phyloP scores from a whole-genome alignment of 306 rosid genomes.

The Pyrus communis region DNA sequence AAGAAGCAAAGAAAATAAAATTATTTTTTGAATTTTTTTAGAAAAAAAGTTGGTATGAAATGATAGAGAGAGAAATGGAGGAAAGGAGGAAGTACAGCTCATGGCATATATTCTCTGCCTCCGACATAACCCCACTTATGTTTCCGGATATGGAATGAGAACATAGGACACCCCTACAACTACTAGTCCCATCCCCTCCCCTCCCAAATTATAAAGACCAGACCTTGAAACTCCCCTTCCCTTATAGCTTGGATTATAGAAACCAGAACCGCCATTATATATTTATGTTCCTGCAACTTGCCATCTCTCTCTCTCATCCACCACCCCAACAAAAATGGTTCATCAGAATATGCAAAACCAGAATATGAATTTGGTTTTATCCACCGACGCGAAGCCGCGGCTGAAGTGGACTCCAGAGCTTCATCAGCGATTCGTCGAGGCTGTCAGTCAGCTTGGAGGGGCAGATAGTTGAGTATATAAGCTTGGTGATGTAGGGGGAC shows the following conservation, averaged over 20 bases:
- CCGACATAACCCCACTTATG: slow-evolving; percentile 90
- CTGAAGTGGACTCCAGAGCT: slow-evolving; percentile 90
- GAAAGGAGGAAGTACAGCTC: slow-evolving; percentile 54
- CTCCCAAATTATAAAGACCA: slow-evolving; percentile 45
- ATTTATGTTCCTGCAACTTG: slow-evolving; percentile 25
- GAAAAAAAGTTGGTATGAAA: slow-evolving; percentile 43
- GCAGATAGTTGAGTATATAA: slow-evolving; percentile 68
- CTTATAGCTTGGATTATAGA: neutral
- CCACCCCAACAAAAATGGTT: slow-evolving; percentile 24
- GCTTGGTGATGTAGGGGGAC: neutral
- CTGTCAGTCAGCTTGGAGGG: slow-evolving; percentile 85
- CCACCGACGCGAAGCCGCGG: slow-evolving; percentile 94
- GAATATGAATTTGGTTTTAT: slow-evolving; percentile 77
- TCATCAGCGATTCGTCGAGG: slow-evolving; percentile 81
- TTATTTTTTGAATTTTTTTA: neutral
- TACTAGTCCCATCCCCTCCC: neutral
- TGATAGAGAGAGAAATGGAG: slow-evolving; percentile 24
- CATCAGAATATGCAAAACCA: slow-evolving; percentile 58
- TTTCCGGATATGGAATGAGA: slow-evolving; percentile 96
- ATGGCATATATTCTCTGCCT: slow-evolving; percentile 81
- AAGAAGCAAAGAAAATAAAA: slow-evolving; percentile 38
- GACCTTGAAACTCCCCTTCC: neutral
- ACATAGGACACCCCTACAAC: slow-evolving; percentile 49
- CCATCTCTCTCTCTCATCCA: slow-evolving; percentile 20
- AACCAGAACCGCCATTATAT: neutral